Base-by-base conservation (phyloP, 176 grass and related monocot genomes). In the Phyllostachys edulis region DNA sequence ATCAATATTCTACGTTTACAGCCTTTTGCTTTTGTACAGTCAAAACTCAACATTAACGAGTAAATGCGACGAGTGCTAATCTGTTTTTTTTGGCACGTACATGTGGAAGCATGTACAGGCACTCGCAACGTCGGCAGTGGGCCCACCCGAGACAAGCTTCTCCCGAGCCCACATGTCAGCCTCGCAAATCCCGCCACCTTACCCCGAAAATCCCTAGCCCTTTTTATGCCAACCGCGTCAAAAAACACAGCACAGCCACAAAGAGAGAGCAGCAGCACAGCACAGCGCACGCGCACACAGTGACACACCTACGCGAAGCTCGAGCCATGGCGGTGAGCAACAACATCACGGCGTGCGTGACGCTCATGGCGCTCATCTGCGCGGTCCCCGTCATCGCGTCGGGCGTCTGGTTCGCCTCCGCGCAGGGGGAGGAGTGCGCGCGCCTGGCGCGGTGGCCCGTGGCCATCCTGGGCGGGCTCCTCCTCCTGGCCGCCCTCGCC, bases 391-490 rank as follows among this genome's bases (percentile, higher is more conserved):
- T 98, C n/a, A 90, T 98, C 79, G 92, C 84, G 0, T 87, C 89
- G 0, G 96, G 96, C 7, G 63, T 98, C 10, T 98, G 96, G 96
- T 90, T 98, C 75, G 96, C 93, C 1, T 93, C 96, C 0, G 89
- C 90, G 15, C 91, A 92, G 46, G 96, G 92, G 14, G 90, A 91
- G 67, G 87, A 95, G 87, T 98, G 96, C 91, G 82, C 94, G 72
- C 87, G 86, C 2, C 85, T 95, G 20, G 96, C 96, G n/a, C 89
- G 93, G 0, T 98, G 96, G 96, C 96, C 93, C 4, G 82, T 98
- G 10, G 80, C 94, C 67, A 92, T 98, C 69, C 91, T 98, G 0
- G 96, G 96, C 5, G 56, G 86, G 0, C 96, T 98, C 44, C 84
- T 98, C 91, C 80, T 98, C 29, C 91, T 98, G 5, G 91, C 81